Percentiles rank a stretch among this genome's conserved stretches.
Evolutionary conservation across 164 flowering plant genomes (phyloP).

Genomic region (Stephania yunnanensis): DNA sequence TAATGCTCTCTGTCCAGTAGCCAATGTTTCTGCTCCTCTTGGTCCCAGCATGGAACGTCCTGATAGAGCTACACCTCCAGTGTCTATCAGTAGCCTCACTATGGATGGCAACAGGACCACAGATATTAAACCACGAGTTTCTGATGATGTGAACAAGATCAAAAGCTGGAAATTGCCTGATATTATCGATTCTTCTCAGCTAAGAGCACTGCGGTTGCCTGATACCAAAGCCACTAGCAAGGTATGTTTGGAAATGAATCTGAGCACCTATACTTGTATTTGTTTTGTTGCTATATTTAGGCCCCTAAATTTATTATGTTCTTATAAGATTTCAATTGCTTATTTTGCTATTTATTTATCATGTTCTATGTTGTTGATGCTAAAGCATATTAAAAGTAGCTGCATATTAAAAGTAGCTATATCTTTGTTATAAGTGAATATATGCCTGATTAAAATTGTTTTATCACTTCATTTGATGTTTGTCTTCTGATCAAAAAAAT

Average conservation of each 20-base stretch:
- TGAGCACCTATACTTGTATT: neutral
- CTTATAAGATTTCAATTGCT: too few relatives aligned
- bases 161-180: constrained; percentile 46
- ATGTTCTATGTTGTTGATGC: too few relatives aligned
- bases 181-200: constrained; percentile 36
- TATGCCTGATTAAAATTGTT: too few relatives aligned
- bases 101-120: constrained; percentile 36
- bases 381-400: too few relatives aligned
- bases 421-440: too few relatives aligned
- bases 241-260: constrained; percentile 24
- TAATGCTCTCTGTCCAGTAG: constrained; percentile 33
- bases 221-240: constrained; percentile 36
- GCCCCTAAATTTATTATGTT: too few relatives aligned
- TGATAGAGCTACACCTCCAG: constrained; percentile 35
- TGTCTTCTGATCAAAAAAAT: too few relatives aligned
- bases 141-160: constrained; percentile 35
- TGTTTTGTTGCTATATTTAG: neutral
- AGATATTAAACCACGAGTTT: constrained; percentile 47
- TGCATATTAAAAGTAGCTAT: too few relatives aligned
- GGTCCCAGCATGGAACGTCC: constrained; percentile 31
- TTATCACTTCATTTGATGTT: too few relatives aligned
- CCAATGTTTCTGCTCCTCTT: constrained; percentile 28
- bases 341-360: too few relatives aligned
- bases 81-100: constrained; percentile 35
- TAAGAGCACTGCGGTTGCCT: constrained; percentile 40